Evolutionary conservation across 2,329 filamentous ascomycete species (phyloP).

Genomic region (Botrytis aclada): DNA sequence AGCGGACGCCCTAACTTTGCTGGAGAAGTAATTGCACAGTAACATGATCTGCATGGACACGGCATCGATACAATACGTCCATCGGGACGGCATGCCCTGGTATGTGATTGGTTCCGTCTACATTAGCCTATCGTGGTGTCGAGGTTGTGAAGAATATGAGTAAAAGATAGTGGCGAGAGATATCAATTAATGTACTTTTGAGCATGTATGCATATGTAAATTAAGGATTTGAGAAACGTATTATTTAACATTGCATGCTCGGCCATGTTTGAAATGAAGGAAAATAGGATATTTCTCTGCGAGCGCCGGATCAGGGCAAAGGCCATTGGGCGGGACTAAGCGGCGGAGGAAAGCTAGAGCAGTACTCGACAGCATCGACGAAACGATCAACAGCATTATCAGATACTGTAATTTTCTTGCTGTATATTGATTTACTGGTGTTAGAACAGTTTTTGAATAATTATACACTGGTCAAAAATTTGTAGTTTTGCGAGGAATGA

Average conservation of each 20-base stretch:
- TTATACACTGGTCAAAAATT: rapidly evolving
- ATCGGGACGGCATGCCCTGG: neutral
- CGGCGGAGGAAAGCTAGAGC: neutral
- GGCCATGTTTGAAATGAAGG: neutral
- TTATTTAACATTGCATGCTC: neutral
- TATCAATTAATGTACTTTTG: neutral
- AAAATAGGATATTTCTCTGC: neutral
- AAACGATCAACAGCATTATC: neutral
- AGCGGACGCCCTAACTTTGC: neutral
- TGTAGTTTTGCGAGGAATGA: neutral
- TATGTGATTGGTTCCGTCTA: neutral
- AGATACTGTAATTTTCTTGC: neutral
- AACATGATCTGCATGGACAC: neutral
- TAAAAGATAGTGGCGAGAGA: neutral
- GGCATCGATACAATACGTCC: neutral
- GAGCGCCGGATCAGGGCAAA: neutral
- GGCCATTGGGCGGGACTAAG: neutral
- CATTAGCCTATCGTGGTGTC: neutral
- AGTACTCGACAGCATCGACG: neutral
- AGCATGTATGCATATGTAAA: neutral
- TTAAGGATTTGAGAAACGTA: too few relatives aligned
- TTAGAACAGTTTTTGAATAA: neutral
- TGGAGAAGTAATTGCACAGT: neutral
- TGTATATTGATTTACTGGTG: neutral
- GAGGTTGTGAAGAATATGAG: neutral